Evolutionary conservation across 1,284 basidiomycete genomes (phyloP), one percentile per base, ranked within the genome.

Genomic region (Sanghuangporus baumii): DNA sequence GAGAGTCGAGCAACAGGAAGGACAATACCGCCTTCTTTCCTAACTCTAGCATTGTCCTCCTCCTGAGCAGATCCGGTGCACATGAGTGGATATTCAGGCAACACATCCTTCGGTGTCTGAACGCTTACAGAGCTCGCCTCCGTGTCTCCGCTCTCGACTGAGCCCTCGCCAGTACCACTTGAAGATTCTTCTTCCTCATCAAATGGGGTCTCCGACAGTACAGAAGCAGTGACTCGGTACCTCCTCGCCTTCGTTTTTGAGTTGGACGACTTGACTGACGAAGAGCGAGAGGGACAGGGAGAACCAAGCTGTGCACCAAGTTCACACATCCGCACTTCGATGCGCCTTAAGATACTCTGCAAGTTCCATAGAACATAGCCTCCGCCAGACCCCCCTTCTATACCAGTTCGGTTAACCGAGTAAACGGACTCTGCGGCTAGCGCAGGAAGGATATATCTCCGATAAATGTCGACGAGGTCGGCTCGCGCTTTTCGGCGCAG

Each of bases 401-500:
- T 40, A 12, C 36, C 40, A 26, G 67, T 74, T 37, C 36, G 20
- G 52, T 31, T 36, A 34, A 54, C 31, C 4, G 52, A 54, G 16
- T 31, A 37, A 16, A 16, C 23, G 14, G 52, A 37, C 12, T 37
- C 52, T 11, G 34, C 16, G 16, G 52, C 31, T 65, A 84, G 74
- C 60, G 71, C 70, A 34, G 82, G 75, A 26, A 91, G 71, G 34
- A 93, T 83, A 70, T 86, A 82, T 20, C 81, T 81, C 18, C 91
- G 81, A 71, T 87, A 93, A 3, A 85, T 80, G 70, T 94, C 90
- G 14, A 93, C 82, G 11, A 94, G 80, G 2, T 82, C 76, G 8
- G 90, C 88, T 38, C 91, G 87, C 2, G 91, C 91, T 62, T 83
- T 81, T 57, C 82, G 78, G 36, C 90, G 84, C 61, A 91, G 81